Conservation (phyloP, 768 basidiomycete species). For the Naematelia aurantialba region DNA sequence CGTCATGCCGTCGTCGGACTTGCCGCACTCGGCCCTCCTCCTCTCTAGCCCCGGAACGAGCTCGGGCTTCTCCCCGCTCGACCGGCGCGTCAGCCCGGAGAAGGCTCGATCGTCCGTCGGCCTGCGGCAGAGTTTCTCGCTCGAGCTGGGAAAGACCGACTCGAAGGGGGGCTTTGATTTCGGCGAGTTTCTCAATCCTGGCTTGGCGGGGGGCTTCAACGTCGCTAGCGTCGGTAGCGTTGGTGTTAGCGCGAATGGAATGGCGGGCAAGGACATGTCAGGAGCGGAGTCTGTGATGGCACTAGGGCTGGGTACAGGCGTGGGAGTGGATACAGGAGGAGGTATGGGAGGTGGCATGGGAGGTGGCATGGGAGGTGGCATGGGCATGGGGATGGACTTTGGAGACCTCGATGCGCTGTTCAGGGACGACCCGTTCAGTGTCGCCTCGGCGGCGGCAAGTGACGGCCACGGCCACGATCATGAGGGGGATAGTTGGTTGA, state of each 20-base stretch:
- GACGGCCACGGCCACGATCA: background rate
- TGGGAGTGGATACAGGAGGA: too few relatives aligned
- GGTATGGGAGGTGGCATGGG: too few relatives aligned
- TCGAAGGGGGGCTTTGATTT: background rate
- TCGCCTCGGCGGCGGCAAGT: background rate
- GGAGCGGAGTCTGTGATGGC: too few relatives aligned
- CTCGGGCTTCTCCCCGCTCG: background rate
- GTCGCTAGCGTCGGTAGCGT: too few relatives aligned
- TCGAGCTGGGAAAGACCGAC: background rate
- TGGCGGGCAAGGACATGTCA: too few relatives aligned
- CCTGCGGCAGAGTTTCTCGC: background rate
- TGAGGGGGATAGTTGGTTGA: background rate
- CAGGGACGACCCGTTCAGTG: background rate
- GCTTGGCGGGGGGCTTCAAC: too few relatives aligned
- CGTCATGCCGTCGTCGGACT: constrained; percentile 12
- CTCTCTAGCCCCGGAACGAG: constrained; percentile 25
- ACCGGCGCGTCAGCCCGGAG: background rate
- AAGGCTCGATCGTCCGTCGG: background rate
- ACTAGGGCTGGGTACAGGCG: too few relatives aligned
- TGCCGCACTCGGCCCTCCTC: constrained; percentile 33
- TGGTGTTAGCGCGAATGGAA: too few relatives aligned
- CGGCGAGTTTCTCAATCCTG: background rate
- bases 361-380: too few relatives aligned
- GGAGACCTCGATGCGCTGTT: background rate
- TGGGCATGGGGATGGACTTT: too few relatives aligned